Evolutionary conservation across 495 filamentous ascomycete genomes (phyloP), one percentile per base, ranked within the genome.

Genomic region (Viridothelium virens): DNA sequence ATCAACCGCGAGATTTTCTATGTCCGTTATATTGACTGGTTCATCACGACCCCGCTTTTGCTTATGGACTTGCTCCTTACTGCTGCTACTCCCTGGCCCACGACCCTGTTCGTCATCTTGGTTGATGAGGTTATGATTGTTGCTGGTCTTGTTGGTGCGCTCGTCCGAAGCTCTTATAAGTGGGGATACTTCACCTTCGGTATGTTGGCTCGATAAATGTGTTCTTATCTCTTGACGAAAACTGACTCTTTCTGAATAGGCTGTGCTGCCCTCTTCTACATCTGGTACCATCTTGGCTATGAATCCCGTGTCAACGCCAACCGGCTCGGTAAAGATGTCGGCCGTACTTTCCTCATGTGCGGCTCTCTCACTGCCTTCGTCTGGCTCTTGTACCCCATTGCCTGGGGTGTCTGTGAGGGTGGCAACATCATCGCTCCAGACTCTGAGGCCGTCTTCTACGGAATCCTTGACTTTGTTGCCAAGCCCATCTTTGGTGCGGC

Each of bases 381-480:
- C 70, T 91, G 74, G 80, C 82, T 86, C 38, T 73, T 89, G n/a
- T 91, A 90, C 73, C 87, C 88, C 3, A 81, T 91, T 65, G 81
- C 81, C 11, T 91, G 84, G 81, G 89, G 86, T 64, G 68, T 90
- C 10, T 79, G 76, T 47, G 88, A 91, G 67, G 88, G 87, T 38
- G 86, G 86, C 3, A 90, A 90, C 71, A 74, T 82, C 65, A 87
- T 90, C 65, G 71, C 82, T 1, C 82, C 86, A 0, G 86, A 87
- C 65, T 82, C 80, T 2, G 85, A 85, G 68, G 79, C 82, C n/a
- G 74, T 89, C 65, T 91, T 91, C 75, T 91, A 90, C 68, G 86
- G 86, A 38, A 77, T 87, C 25, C 74, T 91, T 14, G 86, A 91
- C 69, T 69, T 89, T 6, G 64, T 88, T 14, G 74, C 85, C 5